Evolutionary conservation across 805 yeast species (phyloP).

Genomic region (Metschnikowia continentalis): DNA sequence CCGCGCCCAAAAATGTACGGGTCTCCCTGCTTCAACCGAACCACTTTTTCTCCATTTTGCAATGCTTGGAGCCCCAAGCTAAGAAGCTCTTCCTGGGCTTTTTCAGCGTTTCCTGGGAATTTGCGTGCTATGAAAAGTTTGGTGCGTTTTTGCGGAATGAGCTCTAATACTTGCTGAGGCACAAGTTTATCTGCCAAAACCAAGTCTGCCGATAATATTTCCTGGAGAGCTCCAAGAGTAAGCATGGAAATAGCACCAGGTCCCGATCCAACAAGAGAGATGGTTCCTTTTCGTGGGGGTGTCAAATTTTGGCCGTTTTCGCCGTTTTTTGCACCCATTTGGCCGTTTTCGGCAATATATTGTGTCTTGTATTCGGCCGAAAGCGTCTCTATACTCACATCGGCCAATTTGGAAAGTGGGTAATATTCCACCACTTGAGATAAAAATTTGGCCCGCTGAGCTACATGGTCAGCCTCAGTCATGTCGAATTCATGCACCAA

Average conservation of each 20-base stretch:
- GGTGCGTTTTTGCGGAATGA: slow-evolving; percentile 69
- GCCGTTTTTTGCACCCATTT: background rate
- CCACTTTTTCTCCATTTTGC: slow-evolving; percentile 67
- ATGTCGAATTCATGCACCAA: slow-evolving; percentile 58
- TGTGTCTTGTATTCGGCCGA: slow-evolving; percentile 34
- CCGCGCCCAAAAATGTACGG: slow-evolving; percentile 97
- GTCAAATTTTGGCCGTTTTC: slow-evolving; percentile 6
- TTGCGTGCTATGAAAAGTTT: slow-evolving; percentile 83
- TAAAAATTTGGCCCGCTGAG: slow-evolving; percentile 74
- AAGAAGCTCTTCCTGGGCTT: slow-evolving; percentile 82
- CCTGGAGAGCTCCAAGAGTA: slow-evolving; percentile 80
- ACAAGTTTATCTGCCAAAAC: slow-evolving; percentile 89
- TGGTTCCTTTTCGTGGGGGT: slow-evolving; percentile 40
- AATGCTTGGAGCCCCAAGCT: slow-evolving; percentile 66
- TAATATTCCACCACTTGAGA: slow-evolving; percentile 88
- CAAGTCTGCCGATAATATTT: slow-evolving; percentile 76
- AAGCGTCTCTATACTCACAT: slow-evolving; percentile 56
- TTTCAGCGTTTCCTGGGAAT: slow-evolving; percentile 95
- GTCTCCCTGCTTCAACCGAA: slow-evolving; percentile 92
- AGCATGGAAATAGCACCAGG: slow-evolving; percentile 84
- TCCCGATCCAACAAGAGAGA: slow-evolving; percentile 89
- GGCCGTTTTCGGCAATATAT: background rate
- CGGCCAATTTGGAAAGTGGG: slow-evolving; percentile 65
- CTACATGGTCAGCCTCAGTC: slow-evolving; percentile 47
- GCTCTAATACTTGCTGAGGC: slow-evolving; percentile 77